phyloP scores from a whole-genome alignment of 768 basidiomycete genomes.

The Leccinum pellstonianum region DNA sequence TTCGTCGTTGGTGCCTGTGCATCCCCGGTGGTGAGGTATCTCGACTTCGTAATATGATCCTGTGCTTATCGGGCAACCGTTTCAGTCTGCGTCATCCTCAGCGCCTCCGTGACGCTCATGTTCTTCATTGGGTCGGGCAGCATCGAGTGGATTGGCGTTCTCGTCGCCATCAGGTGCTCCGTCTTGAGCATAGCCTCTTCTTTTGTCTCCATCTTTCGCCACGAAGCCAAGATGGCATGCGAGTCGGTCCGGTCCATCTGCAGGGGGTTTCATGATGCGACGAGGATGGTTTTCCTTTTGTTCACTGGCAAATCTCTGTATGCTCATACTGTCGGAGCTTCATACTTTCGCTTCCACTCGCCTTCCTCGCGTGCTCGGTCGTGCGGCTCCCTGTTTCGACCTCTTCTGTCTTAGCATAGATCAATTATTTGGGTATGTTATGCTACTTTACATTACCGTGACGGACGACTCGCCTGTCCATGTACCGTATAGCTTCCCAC shows the following conservation, averaged over 20 bases:
- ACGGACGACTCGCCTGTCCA: too few species aligned
- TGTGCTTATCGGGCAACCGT: constrained; percentile 1
- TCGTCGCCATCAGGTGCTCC: constrained; percentile 53
- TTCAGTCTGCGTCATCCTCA: constrained; percentile 77
- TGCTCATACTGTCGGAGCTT: constrained; percentile 46
- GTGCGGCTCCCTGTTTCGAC: constrained; percentile 9
- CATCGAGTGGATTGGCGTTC: constrained; percentile 58
- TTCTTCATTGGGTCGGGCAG: constrained; percentile 65
- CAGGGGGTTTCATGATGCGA: constrained; percentile 56
- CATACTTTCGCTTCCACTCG: constrained; percentile 67
- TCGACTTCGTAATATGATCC: not conserved
- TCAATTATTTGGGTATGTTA: too few species aligned
- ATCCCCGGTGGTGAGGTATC: constrained; percentile 55
- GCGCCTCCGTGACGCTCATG: constrained; percentile 77
- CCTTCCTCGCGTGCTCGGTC: constrained; percentile 70
- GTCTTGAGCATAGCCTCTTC: constrained; percentile 68
- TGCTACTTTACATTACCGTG: too few species aligned
- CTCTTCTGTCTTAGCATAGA: not conserved
- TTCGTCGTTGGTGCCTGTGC: constrained; percentile 65
- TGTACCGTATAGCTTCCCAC: too few species aligned
- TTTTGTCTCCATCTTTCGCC: constrained; percentile 65
- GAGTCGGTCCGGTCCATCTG: constrained; percentile 38
- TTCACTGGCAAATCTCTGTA: not conserved
- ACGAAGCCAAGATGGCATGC: constrained; percentile 62
- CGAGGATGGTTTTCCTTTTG: constrained; percentile 25